phyloP scores from a whole-genome alignment of 2,329 filamentous ascomycete species.

The Pseudogymnoascus sp. region DNA sequence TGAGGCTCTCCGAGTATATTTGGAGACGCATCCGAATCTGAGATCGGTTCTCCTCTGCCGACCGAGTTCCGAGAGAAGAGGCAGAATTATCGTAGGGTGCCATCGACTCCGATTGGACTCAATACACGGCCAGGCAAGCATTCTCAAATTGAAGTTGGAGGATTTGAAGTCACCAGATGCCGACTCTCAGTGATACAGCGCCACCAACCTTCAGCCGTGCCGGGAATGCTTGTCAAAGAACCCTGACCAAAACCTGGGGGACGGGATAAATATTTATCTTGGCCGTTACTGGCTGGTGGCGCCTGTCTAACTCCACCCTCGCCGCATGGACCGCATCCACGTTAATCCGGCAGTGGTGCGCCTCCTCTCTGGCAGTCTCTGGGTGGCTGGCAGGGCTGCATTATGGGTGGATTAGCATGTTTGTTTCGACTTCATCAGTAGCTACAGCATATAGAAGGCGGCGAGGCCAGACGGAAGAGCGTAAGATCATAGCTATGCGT shows the following conservation, averaged over 20 bases:
- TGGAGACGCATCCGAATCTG: background rate
- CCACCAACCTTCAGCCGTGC: background rate
- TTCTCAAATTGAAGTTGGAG: background rate
- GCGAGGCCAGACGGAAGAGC: too few species aligned
- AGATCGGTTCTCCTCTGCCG: conserved; percentile 1
- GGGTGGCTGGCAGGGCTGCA: background rate
- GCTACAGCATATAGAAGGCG: background rate
- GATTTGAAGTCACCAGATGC: background rate
- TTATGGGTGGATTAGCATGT: background rate
- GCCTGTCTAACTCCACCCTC: background rate
- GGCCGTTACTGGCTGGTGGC: background rate
- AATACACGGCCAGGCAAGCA: background rate
- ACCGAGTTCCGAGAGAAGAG: background rate
- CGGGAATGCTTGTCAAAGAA: background rate
- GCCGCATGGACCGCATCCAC: background rate
- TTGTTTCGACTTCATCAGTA: background rate
- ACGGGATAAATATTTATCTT: background rate
- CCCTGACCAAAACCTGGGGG: background rate
- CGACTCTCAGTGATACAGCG: background rate
- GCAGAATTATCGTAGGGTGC: background rate
- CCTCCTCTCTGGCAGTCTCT: background rate
- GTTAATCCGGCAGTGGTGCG: conserved; percentile 6
- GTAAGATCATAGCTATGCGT: background rate
- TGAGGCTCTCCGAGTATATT: background rate
- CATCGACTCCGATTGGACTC: background rate